phyloP scores from a whole-genome alignment of 179 eudicot genomes.

The Amaranthus tricolor region DNA sequence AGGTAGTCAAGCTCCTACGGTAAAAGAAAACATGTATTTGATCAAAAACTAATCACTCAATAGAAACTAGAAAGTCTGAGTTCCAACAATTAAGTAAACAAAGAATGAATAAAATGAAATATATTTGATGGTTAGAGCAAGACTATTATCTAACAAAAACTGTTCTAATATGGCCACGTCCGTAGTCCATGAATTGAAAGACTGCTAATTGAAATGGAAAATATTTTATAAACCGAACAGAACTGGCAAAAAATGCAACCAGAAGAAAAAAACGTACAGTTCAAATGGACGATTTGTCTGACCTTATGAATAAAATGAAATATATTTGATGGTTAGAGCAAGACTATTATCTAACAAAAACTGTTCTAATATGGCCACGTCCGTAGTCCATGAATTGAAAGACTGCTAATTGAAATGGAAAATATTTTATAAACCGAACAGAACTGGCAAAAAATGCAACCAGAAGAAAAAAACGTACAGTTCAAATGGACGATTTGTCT shows the following conservation, averaged over 20 bases:
- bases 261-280: background rate
- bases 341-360: background rate
- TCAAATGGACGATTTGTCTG: too few relatives aligned
- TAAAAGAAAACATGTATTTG: background rate
- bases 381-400: too few relatives aligned
- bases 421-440: too few relatives aligned
- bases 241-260: background rate
- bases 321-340: background rate
- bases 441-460: background rate
- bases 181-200: too few relatives aligned
- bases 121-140: background rate
- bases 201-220: too few relatives aligned
- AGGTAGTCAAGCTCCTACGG: slow-evolving; percentile 82
- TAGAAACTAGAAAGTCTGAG: too few relatives aligned
- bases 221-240: too few relatives aligned
- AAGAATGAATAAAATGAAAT: background rate
- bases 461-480: background rate
- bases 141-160: background rate
- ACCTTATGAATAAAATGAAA: background rate
- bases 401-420: too few relatives aligned
- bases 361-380: background rate
- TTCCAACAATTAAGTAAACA: slow-evolving; percentile 1
- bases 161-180: background rate
- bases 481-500: too few relatives aligned
- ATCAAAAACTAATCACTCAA: background rate